Evolutionary conservation across 129 eudicot genomes (phyloP).

Genomic region (Gnaphalium uliginosum): DNA sequence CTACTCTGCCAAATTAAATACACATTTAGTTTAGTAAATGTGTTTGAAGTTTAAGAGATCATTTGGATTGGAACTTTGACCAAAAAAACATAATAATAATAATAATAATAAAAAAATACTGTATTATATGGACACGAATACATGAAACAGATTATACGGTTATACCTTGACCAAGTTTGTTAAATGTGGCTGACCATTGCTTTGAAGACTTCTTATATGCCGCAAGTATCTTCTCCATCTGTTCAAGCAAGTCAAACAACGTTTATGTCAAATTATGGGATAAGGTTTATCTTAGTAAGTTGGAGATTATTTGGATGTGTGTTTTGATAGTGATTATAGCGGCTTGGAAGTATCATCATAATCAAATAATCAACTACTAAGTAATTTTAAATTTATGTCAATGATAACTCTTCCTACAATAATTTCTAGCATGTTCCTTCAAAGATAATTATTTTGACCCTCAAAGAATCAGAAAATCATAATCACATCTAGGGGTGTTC

Average conservation of each 20-base stretch:
- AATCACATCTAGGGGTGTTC: no score
- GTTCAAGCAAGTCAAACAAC: conserved; percentile 9
- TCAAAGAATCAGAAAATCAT: conserved; percentile 1
- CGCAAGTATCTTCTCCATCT: conserved; percentile 92
- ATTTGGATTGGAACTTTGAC: not conserved
- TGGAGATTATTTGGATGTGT: not conserved
- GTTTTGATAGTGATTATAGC: not conserved
- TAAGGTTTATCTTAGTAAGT: not conserved
- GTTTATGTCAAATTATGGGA: not conserved
- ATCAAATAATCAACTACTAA: not conserved
- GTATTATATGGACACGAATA: not conserved
- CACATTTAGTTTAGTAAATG: not conserved
- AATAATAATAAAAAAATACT: no score
- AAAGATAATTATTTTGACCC: not conserved
- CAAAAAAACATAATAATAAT: no score
- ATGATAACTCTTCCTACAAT: not conserved
- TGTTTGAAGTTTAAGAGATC: not conserved
- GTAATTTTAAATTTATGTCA: not conserved
- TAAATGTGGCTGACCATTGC: conserved; percentile 87
- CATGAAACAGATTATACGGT: conserved; percentile 28
- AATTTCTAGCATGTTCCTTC: not conserved
- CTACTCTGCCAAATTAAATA: conserved; percentile 6
- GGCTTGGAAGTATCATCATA: not conserved
- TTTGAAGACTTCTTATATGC: conserved; percentile 94
- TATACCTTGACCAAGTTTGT: conserved; percentile 94